Evolutionary conservation across 306 rosid species (phyloP).

Genomic region (Coriaria nepalensis): DNA sequence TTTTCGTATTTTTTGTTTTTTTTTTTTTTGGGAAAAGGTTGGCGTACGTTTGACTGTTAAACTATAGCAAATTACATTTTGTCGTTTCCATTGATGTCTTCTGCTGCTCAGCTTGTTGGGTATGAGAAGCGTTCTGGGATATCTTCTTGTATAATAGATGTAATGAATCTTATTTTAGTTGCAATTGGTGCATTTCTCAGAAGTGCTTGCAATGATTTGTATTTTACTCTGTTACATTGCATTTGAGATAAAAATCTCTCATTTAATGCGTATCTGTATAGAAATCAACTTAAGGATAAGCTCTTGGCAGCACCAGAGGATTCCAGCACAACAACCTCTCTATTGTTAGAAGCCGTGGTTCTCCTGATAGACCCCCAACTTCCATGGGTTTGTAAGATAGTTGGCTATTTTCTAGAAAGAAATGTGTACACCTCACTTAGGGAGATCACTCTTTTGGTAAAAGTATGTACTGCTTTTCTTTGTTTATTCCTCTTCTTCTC

Average conservation of each 20-base stretch:
- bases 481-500: background rate
- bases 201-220: background rate
- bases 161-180: too few relatives aligned
- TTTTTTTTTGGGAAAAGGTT: too few relatives aligned
- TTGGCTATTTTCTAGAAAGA: conserved; percentile 56
- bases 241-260: conserved; percentile 9
- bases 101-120: too few relatives aligned
- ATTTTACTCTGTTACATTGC: conserved; percentile 2
- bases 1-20: background rate
- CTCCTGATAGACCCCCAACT: conserved; percentile 54
- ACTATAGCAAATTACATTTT: too few relatives aligned
- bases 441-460: conserved; percentile 56
- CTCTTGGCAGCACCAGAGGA: conserved; percentile 43
- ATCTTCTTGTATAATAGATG: too few relatives aligned
- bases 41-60: too few relatives aligned
- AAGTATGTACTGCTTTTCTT: conserved; percentile 32
- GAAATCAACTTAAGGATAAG: conserved; percentile 55
- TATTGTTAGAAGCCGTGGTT: conserved; percentile 56
- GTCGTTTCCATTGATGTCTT: too few relatives aligned
- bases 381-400: conserved; percentile 81
- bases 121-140: too few relatives aligned
- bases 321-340: conserved; percentile 29
- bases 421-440: conserved; percentile 50
- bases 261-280: conserved; percentile 29
- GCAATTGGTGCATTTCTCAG: background rate